A percentile compares a stretch with the other conserved stretches of the same genome.
phyloP scores from a whole-genome alignment of 768 basidiomycete genomes.

The Harrya chromipes region DNA sequence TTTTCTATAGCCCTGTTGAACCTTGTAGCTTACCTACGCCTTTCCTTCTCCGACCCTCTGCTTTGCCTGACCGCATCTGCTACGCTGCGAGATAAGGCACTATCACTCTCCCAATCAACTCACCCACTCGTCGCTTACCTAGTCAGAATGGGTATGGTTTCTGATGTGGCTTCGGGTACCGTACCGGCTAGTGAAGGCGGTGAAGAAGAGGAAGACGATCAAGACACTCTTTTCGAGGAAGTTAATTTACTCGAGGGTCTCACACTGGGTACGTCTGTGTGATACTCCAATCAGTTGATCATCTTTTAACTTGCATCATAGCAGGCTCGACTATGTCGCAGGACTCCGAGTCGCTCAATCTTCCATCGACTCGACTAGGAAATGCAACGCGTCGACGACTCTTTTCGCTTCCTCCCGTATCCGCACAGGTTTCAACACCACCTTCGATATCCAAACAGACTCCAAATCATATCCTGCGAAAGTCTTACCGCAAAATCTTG shows the following conservation, averaged over 20 bases:
- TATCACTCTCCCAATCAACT: slow-evolving; percentile 43
- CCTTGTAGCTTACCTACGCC: slow-evolving; percentile 65
- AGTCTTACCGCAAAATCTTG: slow-evolving; percentile 80
- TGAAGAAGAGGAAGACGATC: slow-evolving; percentile 36
- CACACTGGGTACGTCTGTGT: slow-evolving; percentile 46
- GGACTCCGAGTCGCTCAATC: slow-evolving; percentile 35
- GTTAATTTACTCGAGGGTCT: slow-evolving; percentile 68
- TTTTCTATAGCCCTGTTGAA: slow-evolving; percentile 1
- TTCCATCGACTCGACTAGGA: slow-evolving; percentile 74
- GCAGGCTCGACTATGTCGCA: slow-evolving; percentile 47
- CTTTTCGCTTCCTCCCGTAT: slow-evolving; percentile 56
- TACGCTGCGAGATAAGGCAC: slow-evolving; percentile 81
- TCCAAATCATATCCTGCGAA: slow-evolving; percentile 70
- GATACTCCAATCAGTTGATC: not conserved
- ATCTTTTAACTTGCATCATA: not conserved
- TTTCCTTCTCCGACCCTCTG: slow-evolving; percentile 67
- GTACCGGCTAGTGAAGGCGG: slow-evolving; percentile 7
- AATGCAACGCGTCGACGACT: slow-evolving; percentile 62
- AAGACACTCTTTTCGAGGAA: slow-evolving; percentile 56
- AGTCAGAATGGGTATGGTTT: slow-evolving; percentile 13
- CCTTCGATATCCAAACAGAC: slow-evolving; percentile 46
- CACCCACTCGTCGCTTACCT: slow-evolving; percentile 32
- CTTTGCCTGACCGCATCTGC: slow-evolving; percentile 81
- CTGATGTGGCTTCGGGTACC: slow-evolving; percentile 7
- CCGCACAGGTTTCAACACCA: slow-evolving; percentile 41